Percentiles rank a stretch among this genome's conserved stretches.
Evolutionary conservation across 73 alveolate genomes (phyloP).

Genomic region (Tetrahymena borealis): DNA sequence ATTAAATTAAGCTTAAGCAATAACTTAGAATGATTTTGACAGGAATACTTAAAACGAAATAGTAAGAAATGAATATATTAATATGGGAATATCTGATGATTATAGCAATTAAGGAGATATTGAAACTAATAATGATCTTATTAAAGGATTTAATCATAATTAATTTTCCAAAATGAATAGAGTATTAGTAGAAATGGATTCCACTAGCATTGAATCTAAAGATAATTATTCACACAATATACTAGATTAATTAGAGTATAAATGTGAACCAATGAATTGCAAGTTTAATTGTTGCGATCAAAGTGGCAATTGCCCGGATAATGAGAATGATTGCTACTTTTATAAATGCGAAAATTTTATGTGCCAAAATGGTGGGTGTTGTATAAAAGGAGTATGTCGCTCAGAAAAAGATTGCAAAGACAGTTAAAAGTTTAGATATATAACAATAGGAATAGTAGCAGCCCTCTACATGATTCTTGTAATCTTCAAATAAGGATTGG

Average conservation of each 20-base stretch:
- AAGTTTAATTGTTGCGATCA: not conserved
- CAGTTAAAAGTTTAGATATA: not conserved
- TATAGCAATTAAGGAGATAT: too few relatives aligned
- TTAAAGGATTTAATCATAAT: too few relatives aligned
- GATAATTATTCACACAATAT: not conserved
- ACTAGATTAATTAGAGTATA: not conserved
- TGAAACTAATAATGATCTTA: too few relatives aligned
- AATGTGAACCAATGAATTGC: not conserved
- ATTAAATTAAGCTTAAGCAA: too few relatives aligned
- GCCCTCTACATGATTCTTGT: not conserved
- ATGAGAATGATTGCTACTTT: not conserved
- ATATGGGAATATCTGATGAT: too few relatives aligned
- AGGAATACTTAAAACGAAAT: too few relatives aligned
- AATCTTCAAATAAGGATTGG: not conserved
- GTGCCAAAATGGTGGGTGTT: not conserved
- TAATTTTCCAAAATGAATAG: too few relatives aligned
- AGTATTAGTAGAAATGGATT: too few relatives aligned
- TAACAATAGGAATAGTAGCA: not conserved
- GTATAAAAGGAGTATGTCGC: not conserved
- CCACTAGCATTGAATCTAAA: not conserved
- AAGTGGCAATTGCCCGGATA: not conserved
- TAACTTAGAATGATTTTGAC: too few relatives aligned
- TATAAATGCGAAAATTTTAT: not conserved
- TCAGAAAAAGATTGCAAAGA: not conserved
- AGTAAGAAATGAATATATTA: too few relatives aligned